phyloP scores from a whole-genome alignment of 1,284 basidiomycete genomes.

The Ustilago curta region DNA sequence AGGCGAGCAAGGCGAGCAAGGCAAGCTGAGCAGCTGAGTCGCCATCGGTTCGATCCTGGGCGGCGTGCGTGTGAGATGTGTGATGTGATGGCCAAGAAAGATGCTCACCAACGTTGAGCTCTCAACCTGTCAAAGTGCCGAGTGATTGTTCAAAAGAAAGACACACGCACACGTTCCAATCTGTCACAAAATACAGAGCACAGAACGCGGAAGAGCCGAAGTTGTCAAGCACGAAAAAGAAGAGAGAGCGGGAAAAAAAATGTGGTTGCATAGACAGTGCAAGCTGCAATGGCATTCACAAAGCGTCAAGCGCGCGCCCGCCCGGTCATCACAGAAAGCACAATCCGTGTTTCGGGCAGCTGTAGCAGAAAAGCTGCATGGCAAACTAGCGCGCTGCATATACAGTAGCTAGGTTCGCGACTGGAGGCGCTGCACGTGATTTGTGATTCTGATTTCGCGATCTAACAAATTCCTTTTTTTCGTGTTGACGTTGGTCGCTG shows the following conservation, averaged over 20 bases:
- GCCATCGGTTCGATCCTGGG: too few species aligned
- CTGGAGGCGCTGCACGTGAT: constrained; percentile 29
- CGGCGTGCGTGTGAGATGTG: too few species aligned
- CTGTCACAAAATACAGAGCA: not conserved
- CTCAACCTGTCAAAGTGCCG: not conserved
- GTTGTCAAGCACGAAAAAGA: not conserved
- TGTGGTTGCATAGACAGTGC: not conserved
- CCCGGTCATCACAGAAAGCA: constrained; percentile 3
- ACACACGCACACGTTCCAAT: not conserved
- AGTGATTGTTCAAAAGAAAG: not conserved
- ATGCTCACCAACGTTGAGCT: constrained; percentile 2
- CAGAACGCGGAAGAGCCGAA: constrained; percentile 2
- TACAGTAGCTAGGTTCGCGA: constrained; percentile 31
- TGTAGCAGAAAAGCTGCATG: constrained; percentile 23
- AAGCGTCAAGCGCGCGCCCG: too few species aligned
- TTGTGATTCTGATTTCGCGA: not conserved
- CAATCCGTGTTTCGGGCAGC: constrained; percentile 6
- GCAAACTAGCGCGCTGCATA: constrained; percentile 40
- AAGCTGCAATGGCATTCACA: not conserved
- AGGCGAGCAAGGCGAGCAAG: constrained; percentile 9
- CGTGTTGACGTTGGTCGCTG: too few species aligned
- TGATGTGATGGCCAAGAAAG: constrained; percentile 14
- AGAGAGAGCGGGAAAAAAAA: constrained; percentile 1
- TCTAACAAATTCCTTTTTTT: constrained; percentile 4
- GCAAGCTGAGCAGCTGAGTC: constrained; percentile 1